Conservation (phyloP, 2,329 filamentous ascomycete genomes). For the Amauroascus niger region DNA sequence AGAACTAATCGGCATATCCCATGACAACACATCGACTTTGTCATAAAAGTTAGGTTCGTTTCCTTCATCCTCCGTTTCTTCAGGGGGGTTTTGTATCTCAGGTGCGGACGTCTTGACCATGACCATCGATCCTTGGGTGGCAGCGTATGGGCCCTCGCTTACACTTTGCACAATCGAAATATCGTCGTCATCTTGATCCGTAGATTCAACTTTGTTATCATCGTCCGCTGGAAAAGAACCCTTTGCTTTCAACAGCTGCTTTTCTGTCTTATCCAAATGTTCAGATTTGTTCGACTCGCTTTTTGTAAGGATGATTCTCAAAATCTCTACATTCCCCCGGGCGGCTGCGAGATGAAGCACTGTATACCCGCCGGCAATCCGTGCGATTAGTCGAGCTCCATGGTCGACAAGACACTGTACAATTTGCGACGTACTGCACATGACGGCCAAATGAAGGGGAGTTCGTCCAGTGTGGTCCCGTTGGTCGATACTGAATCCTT, state of each 20-base stretch:
- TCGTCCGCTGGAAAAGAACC: conserved; percentile 39
- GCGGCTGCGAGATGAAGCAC: conserved; percentile 73
- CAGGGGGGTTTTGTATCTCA: background rate
- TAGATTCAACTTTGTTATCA: background rate
- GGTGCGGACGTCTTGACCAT: conserved; percentile 53
- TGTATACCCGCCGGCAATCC: conserved; percentile 69
- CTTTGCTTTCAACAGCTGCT: conserved; percentile 29
- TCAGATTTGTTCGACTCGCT: conserved; percentile 51
- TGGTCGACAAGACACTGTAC: conserved; percentile 62
- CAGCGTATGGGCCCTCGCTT: conserved; percentile 38
- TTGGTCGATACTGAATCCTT: conserved; percentile 59
- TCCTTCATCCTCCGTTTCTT: conserved; percentile 23
- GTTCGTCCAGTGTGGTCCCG: conserved; percentile 71
- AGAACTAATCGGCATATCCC: conserved; percentile 65
- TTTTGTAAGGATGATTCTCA: conserved; percentile 53
- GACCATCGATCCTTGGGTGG: conserved; percentile 50
- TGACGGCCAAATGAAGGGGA: conserved; percentile 66
- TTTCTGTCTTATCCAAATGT: conserved; percentile 12
- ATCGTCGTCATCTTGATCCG: conserved; percentile 14
- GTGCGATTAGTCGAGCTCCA: conserved; percentile 61
- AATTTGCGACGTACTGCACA: conserved; percentile 57
- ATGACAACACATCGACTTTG: conserved; percentile 60
- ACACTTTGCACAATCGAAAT: conserved; percentile 31
- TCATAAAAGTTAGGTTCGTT: conserved; percentile 65
- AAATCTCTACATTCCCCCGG: conserved; percentile 57